These are phyloP conservation scores for Dictyostelium intermedium DNA, from an alignment of 78 protist genomes.

Conservation along the genomic window DNA sequence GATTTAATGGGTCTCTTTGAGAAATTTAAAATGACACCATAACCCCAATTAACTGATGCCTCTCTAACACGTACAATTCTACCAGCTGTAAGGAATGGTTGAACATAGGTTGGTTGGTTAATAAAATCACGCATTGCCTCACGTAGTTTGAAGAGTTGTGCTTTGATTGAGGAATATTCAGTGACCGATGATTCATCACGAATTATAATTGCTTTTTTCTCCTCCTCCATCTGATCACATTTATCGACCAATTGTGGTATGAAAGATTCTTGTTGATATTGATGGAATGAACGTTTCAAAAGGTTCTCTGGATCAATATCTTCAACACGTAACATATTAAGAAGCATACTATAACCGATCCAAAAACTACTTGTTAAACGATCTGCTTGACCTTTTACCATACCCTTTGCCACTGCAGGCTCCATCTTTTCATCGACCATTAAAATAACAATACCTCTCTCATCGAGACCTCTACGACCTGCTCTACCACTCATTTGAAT, in stretches of 20 bases:
- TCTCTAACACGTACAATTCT: slow-evolving; percentile 83
- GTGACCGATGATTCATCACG: slow-evolving; percentile 26
- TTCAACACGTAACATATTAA: slow-evolving; percentile 94
- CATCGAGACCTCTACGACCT: slow-evolving; percentile 98
- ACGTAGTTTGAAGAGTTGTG: slow-evolving; percentile 21
- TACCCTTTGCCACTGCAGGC: slow-evolving; percentile 79
- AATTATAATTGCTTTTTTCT: slow-evolving; percentile 29
- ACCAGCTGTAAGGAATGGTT: slow-evolving; percentile 92
- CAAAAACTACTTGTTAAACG: slow-evolving; percentile 92
- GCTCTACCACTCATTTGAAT: slow-evolving; percentile 99
- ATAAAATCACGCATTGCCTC: slow-evolving; percentile 71
- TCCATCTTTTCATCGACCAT: slow-evolving; percentile 95
- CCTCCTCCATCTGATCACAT: slow-evolving; percentile 36
- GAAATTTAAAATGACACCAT: slow-evolving; percentile 91
- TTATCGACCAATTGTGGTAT: slow-evolving; percentile 77
- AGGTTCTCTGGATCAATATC: slow-evolving; percentile 90
- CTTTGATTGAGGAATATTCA: slow-evolving; percentile 43
- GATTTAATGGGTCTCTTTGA: slow-evolving; percentile 21
- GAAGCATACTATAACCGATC: slow-evolving; percentile 94
- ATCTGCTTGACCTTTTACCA: slow-evolving; percentile 94
- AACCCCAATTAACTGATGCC: slow-evolving; percentile 85
- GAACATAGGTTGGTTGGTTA: slow-evolving; percentile 77
- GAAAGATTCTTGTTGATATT: slow-evolving; percentile 88
- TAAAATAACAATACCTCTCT: slow-evolving; percentile 93
- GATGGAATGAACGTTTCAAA: slow-evolving; percentile 89